Evolutionary conservation across 2,329 filamentous ascomycete genomes (phyloP).

Genomic region (Aspergillus japonicus): DNA sequence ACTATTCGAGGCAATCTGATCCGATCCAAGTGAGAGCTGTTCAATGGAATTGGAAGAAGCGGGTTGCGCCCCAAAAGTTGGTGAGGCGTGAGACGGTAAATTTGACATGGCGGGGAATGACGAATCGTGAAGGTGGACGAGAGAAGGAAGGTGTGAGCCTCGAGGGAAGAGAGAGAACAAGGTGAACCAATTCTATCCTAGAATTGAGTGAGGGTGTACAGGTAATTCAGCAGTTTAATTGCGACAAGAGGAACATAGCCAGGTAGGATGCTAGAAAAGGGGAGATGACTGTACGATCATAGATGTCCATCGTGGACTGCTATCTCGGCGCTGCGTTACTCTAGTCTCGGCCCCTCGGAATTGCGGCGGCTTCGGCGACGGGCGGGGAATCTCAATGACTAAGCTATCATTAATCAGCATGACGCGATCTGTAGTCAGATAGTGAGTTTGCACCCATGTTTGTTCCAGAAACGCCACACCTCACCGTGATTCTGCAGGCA

Average conservation of each 20-base stretch:
- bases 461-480: too few relatives aligned
- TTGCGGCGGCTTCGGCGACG: conserved; percentile 14
- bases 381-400: conserved; percentile 16
- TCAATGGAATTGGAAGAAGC: conserved; percentile 24
- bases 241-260: not conserved
- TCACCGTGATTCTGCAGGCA: too few relatives aligned
- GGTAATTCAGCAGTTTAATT: not conserved
- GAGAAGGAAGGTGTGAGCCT: not conserved
- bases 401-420: conserved; percentile 16
- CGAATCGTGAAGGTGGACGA: conserved; percentile 13
- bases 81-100: conserved; percentile 56
- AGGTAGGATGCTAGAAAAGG: not conserved
- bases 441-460: too few relatives aligned
- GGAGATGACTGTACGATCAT: not conserved
- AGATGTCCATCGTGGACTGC: not conserved
- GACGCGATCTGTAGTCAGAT: conserved; percentile 2
- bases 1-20: conserved; percentile 1
- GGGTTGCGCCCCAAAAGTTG: conserved; percentile 46
- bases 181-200: not conserved
- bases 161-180: not conserved
- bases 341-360: conserved; percentile 18
- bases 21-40: conserved; percentile 25
- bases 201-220: not conserved
- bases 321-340: conserved; percentile 11
- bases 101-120: conserved; percentile 48